Conservation (phyloP, 768 basidiomycete species). For the Galerina sulciceps region DNA sequence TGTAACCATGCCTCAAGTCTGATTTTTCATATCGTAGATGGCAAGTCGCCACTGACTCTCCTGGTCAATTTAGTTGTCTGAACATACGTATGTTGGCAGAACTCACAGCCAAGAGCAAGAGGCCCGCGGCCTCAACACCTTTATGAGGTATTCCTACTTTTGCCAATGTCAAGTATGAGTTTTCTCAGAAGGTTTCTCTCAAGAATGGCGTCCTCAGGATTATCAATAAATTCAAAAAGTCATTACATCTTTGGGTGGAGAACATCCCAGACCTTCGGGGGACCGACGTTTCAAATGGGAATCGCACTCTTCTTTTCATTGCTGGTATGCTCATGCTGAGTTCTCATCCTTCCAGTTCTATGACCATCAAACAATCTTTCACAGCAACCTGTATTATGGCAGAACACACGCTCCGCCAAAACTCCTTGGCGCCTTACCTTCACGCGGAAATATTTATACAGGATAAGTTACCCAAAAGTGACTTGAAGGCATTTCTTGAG, state of each 20-base stretch:
- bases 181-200: background rate
- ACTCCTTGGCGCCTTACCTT: background rate
- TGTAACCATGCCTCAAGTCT: no score
- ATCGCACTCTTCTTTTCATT: slow-evolving; percentile 6
- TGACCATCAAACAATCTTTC: background rate
- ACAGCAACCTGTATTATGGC: slow-evolving; percentile 7
- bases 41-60: background rate
- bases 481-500: slow-evolving; percentile 11
- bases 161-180: background rate
- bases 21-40: background rate
- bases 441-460: slow-evolving; percentile 1
- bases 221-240: slow-evolving; percentile 1
- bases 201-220: background rate
- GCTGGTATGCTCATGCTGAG: background rate
- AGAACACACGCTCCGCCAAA: background rate
- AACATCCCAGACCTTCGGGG: slow-evolving; percentile 3
- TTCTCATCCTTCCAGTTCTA: background rate
- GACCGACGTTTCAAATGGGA: background rate
- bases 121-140: slow-evolving; percentile 4
- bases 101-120: background rate
- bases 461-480: background rate
- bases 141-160: background rate
- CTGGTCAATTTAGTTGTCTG: no score
- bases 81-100: background rate
- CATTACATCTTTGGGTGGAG: slow-evolving; percentile 1